A percentile compares a stretch with the other conserved stretches of the same genome.
Conservation (phyloP, 345 rosid species). For the Eucalyptus microcorys region DNA sequence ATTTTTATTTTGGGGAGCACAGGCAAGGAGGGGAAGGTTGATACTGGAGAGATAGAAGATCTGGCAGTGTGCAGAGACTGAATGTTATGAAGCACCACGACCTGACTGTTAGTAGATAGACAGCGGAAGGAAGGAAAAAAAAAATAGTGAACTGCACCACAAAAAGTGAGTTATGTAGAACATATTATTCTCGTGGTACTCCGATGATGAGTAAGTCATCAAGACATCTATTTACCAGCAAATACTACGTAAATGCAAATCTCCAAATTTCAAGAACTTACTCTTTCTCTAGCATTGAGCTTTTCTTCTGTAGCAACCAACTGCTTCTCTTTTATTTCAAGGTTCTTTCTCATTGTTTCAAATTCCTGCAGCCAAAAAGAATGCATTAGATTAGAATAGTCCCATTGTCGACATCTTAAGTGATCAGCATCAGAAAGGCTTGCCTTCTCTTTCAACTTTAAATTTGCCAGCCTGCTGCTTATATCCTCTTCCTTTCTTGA, state of each 20-base stretch:
- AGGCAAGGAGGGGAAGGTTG: background rate
- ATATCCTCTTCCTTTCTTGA: slow-evolving; percentile 65
- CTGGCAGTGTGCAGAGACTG: background rate
- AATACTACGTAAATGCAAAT: background rate
- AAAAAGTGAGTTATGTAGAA: background rate
- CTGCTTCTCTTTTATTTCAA: slow-evolving; percentile 62
- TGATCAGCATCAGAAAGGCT: background rate
- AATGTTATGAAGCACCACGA: background rate
- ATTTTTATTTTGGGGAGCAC: background rate
- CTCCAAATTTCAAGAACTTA: slow-evolving; percentile 2
- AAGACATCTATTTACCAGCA: background rate
- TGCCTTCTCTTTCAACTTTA: slow-evolving; percentile 61
- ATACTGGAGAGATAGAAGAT: background rate
- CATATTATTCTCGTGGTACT: background rate
- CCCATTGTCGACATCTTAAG: background rate
- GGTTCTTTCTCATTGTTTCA: slow-evolving; percentile 35
- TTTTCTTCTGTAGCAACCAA: slow-evolving; percentile 53
- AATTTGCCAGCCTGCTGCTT: slow-evolving; percentile 41
- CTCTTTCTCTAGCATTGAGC: slow-evolving; percentile 77
- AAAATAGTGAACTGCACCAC: background rate
- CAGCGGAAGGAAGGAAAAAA: background rate
- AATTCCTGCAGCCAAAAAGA: slow-evolving; percentile 38
- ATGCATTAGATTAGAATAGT: background rate
- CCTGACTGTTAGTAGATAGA: background rate
- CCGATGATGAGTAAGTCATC: background rate